Percentiles rank a stretch among this genome's conserved stretches.
phyloP scores from a whole-genome alignment of 306 rosid species.

The Inga oerstediana region DNA sequence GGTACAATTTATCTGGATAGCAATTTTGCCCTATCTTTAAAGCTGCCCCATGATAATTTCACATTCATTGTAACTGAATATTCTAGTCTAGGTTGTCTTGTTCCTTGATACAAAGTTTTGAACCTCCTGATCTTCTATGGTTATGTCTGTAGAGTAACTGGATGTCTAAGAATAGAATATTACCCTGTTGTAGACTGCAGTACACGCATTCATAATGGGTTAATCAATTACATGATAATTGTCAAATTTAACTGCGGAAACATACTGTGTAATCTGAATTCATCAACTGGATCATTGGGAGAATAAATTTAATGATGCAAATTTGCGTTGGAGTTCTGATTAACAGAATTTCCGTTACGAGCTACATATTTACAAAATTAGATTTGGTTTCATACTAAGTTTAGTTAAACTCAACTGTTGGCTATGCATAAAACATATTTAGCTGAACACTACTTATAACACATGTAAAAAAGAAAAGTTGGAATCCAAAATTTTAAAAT shows the following conservation, averaged over 20 bases:
- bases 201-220: neutral
- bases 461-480: neutral
- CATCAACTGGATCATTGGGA: neutral
- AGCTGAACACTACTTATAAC: neutral
- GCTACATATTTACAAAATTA: neutral
- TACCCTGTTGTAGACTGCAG: conserved; percentile 14
- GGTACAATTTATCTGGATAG: conserved; percentile 41
- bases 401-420: neutral
- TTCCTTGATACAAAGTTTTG: conserved; percentile 20
- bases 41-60: conserved; percentile 20
- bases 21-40: conserved; percentile 35
- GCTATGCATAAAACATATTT: neutral
- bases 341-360: neutral
- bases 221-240: neutral
- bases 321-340: neutral
- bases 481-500: neutral
- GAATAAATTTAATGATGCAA: neutral
- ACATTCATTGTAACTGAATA: conserved; percentile 23
- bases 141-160: conserved; percentile 20
- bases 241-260: neutral
- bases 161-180: neutral
- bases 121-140: conserved; percentile 22
- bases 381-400: neutral
- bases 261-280: neutral
- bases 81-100: conserved; percentile 17